Evolutionary conservation across 1,139 yeast species (phyloP), one percentile per base, ranked within the genome.

Genomic region (Taphrina wiesneri): DNA sequence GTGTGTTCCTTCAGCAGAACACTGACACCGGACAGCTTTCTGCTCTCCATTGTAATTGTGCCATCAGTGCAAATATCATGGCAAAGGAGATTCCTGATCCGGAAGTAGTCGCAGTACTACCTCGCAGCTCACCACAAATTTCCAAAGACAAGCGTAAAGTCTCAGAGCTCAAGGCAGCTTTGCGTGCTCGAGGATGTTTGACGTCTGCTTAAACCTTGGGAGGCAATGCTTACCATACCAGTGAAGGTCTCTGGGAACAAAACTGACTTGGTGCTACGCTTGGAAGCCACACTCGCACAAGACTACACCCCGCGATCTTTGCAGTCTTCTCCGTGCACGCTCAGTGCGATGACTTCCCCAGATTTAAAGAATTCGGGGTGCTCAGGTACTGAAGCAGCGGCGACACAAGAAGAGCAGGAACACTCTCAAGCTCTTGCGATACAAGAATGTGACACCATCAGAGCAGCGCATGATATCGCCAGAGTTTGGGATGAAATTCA

Each of bases 151-250:
- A 45, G 26, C 49, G 49, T 19, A 45, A 7, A 5, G 49, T 21
- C 25, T 21, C 49, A 2, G 49, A 45, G 28, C 49, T 45, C 49
- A 45, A 45, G 49, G 49, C 19, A 23, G 28, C 49, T n/a, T 21
- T 45, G n/a, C 49, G 49, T 21, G 49, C 49, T 45, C 49, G 49
- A 45, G 49, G 49, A 23, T n/a, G 49, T 45, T 21, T 6, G 49
- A n/a, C 23, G 2, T 13, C 23, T 41, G 11, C 17, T 1, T 7
- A 7, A 4, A 32, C 36, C 46, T 13, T 19, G 3, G 4, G 5
- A 11, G 46, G n/a, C 23, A 2, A 23, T 45, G n/a, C 49, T 21
- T 45, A 45, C 28, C 26, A 21, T 21, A n/a, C 1, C 49, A 45
- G 49, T 45, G 26, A 45, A 45, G n/a, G 49, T 45, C n/a, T 45